A percentile compares a stretch with the other conserved stretches of the same genome.
Evolutionary conservation across 441 rosid genomes (phyloP).

Genomic region (Populus hybrid): DNA sequence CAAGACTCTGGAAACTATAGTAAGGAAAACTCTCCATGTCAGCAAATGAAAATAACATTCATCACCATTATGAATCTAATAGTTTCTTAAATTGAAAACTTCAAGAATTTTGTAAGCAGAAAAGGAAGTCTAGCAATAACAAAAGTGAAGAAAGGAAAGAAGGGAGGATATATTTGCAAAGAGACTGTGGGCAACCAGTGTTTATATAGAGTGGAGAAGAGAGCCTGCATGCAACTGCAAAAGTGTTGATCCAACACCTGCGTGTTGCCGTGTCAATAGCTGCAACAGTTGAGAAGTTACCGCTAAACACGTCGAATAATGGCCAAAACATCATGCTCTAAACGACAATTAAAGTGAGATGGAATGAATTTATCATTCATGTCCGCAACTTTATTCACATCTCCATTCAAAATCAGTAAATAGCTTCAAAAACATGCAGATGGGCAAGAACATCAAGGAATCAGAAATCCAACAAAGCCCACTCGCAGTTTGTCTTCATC

Average conservation of each 20-base stretch:
- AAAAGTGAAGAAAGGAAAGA: background rate
- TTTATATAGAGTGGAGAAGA: constrained; percentile 1
- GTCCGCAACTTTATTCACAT: background rate
- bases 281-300: background rate
- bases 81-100: background rate
- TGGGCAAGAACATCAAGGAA: constrained; percentile 2
- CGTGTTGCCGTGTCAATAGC: background rate
- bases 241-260: constrained; percentile 14
- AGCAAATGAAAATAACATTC: background rate
- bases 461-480: background rate
- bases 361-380: background rate
- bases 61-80: background rate
- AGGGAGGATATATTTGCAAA: background rate
- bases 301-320: background rate
- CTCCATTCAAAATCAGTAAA: background rate
- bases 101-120: background rate
- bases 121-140: background rate
- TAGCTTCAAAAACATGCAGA: background rate
- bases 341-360: background rate
- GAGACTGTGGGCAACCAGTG: background rate
- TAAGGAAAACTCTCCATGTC: background rate
- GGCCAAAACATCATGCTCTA: background rate
- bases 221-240: constrained; percentile 18
- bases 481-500: background rate
- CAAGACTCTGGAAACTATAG: background rate